Conservation (phyloP, 2,329 filamentous ascomycete genomes). For the Geosmithia putterillii region DNA sequence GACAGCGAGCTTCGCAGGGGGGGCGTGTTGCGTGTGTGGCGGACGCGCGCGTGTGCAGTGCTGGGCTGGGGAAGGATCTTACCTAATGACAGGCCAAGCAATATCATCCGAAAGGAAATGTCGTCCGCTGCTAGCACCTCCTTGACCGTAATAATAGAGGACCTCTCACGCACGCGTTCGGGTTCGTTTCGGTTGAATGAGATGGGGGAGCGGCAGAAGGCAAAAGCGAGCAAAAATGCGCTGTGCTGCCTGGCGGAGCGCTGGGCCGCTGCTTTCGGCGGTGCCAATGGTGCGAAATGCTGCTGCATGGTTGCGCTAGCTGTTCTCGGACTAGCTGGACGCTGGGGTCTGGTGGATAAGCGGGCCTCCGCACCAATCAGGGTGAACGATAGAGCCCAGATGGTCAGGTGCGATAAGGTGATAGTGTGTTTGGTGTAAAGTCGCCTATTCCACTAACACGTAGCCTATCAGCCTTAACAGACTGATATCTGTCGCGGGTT, state of each 20-base stretch:
- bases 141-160: background rate
- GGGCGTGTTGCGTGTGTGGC: no score
- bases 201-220: background rate
- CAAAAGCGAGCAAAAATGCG: background rate
- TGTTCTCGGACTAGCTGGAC: background rate
- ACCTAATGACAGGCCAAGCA: no score
- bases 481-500: background rate
- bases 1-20: no score
- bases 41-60: no score
- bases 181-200: conserved; percentile 4
- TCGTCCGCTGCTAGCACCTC: no score
- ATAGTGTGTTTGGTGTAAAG: background rate
- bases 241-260: background rate
- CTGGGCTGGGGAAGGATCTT: no score
- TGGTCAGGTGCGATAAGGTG: background rate
- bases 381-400: background rate
- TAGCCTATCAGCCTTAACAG: background rate
- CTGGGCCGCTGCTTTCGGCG: background rate
- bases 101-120: no score
- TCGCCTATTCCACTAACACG: background rate
- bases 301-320: background rate
- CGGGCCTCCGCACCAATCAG: background rate
- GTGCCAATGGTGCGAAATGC: background rate
- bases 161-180: background rate
- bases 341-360: background rate